phyloP scores from a whole-genome alignment of 768 basidiomycete species.

The Dioszegia hungarica region DNA sequence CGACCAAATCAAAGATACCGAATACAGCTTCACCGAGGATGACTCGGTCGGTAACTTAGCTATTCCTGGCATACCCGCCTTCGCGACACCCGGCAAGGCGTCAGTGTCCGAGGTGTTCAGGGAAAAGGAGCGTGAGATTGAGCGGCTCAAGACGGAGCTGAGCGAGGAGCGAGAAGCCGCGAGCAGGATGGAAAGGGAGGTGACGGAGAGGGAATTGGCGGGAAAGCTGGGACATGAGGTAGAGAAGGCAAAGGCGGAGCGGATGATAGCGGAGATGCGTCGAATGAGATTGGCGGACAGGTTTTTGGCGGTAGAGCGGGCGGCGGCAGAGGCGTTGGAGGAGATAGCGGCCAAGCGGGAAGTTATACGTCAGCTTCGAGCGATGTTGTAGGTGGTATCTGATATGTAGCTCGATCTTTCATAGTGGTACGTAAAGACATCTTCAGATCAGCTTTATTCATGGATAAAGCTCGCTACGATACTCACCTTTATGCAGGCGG shows the following conservation, averaged over 20 bases:
- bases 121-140: conserved; percentile 3
- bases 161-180: neutral
- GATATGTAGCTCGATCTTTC: too few species aligned
- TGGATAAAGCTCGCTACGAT: too few species aligned
- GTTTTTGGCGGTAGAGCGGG: neutral
- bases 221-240: neutral
- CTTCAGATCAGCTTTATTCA: too few species aligned
- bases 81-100: too few species aligned
- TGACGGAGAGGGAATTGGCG: neutral
- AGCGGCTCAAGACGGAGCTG: neutral
- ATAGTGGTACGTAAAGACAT: too few species aligned
- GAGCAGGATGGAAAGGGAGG: neutral
- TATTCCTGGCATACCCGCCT: too few species aligned
- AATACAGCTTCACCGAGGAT: conserved; percentile 8
- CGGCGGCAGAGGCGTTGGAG: neutral
- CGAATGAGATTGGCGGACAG: neutral
- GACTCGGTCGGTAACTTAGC: neutral
- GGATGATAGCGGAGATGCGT: neutral
- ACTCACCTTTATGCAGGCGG: too few species aligned
- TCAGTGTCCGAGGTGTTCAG: neutral
- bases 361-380: neutral
- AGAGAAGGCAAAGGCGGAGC: neutral
- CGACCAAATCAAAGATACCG: conserved; percentile 6
- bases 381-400: neutral
- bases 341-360: neutral